phyloP scores from a whole-genome alignment of 129 eudicot genomes.

The Daucus carota region DH1_v3.0 NC_030382.2:48361501-48362000 shows the following conservation, averaged over 20 bases:
- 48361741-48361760: no score
- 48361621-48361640: slow-evolving; percentile 34
- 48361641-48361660: slow-evolving; percentile 43
- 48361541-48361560: slow-evolving; percentile 43
- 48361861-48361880: not conserved
- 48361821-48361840: not conserved
- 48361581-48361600: slow-evolving; percentile 66
- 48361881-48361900: not conserved
- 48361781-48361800: not conserved
- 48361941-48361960: no score
- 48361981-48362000: not conserved
- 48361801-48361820: not conserved
- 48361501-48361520: not conserved
- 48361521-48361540: not conserved
- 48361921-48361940: no score
- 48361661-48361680: slow-evolving; percentile 77
- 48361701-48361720: slow-evolving; percentile 33
- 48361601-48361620: slow-evolving; percentile 48
- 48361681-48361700: slow-evolving; percentile 83
- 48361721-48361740: not conserved
- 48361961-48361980: no score
- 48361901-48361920: no score
- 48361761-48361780: not conserved
- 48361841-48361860: not conserved
- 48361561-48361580: slow-evolving; percentile 53